Conservation (phyloP, 345 rosid genomes). For the Gossypium rotundifolium region DNA sequence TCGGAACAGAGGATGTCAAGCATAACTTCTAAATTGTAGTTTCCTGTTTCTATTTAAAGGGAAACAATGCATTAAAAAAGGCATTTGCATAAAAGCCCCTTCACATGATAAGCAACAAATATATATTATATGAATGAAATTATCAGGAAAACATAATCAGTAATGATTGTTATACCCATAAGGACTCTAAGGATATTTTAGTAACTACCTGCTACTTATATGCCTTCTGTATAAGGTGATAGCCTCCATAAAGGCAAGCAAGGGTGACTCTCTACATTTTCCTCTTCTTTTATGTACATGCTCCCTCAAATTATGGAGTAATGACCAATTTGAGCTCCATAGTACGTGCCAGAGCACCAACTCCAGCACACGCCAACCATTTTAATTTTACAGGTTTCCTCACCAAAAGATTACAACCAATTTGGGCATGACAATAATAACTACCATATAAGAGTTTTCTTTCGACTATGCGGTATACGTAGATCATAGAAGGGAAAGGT, state of each 20-base stretch:
- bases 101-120: neutral
- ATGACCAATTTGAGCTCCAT: too few relatives aligned
- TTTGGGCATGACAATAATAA: neutral
- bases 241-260: too few relatives aligned
- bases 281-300: too few relatives aligned
- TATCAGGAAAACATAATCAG: neutral
- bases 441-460: neutral
- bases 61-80: neutral
- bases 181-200: too few relatives aligned
- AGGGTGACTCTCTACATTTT: too few relatives aligned
- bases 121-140: neutral
- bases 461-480: neutral
- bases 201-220: too few relatives aligned
- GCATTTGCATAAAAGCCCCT: neutral
- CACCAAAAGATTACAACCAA: too few relatives aligned
- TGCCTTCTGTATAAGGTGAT: too few relatives aligned
- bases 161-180: neutral
- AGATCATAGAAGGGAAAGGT: neutral
- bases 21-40: neutral
- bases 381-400: too few relatives aligned
- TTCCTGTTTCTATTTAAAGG: neutral
- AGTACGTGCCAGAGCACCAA: too few relatives aligned
- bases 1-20: neutral
- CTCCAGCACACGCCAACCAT: too few relatives aligned
- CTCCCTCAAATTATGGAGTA: too few relatives aligned